Conservation (phyloP, 2,329 filamentous ascomycete species). For the Nannizziopsis arthrosporioides region DNA sequence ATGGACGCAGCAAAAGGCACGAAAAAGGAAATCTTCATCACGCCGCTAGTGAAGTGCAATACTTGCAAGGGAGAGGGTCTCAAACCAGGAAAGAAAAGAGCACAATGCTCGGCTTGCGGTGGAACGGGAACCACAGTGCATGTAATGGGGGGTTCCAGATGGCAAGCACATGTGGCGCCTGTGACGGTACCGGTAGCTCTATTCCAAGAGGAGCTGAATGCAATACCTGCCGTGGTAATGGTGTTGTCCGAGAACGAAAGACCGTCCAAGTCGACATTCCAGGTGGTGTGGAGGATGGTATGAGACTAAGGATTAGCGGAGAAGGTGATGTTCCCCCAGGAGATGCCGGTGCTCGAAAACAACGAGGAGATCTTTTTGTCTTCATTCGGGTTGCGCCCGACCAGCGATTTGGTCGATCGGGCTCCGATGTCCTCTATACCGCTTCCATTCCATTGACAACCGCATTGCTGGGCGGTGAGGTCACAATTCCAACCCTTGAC, state of each 20-base stretch:
- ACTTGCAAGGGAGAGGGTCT: slow-evolving; percentile 75
- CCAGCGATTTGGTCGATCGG: slow-evolving; percentile 74
- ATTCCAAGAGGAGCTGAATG: slow-evolving; percentile 76
- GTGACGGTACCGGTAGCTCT: slow-evolving; percentile 63
- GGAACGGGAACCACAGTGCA: slow-evolving; percentile 81
- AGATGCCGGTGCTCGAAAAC: slow-evolving; percentile 51
- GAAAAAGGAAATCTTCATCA: slow-evolving; percentile 75
- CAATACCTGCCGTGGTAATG: slow-evolving; percentile 64
- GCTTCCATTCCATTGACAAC: slow-evolving; percentile 86
- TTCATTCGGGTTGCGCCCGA: slow-evolving; percentile 82
- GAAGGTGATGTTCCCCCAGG: slow-evolving; percentile 74
- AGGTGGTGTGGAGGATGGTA: slow-evolving; percentile 89
- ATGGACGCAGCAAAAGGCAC: slow-evolving; percentile 91
- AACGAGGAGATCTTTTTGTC: slow-evolving; percentile 81
- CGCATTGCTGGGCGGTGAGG: slow-evolving; percentile 80
- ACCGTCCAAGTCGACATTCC: slow-evolving; percentile 85
- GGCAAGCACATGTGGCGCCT: slow-evolving; percentile 74
- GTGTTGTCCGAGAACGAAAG: slow-evolving; percentile 71
- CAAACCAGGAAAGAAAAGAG: slow-evolving; percentile 64
- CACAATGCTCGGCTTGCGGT: slow-evolving; percentile 66
- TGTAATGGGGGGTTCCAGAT: slow-evolving; percentile 95
- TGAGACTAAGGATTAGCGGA: slow-evolving; percentile 72
- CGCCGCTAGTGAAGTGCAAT: slow-evolving; percentile 66
- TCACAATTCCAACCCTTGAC: slow-evolving; percentile 78
- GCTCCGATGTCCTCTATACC: slow-evolving; percentile 85